Evolutionary conservation across 2,329 filamentous ascomycete species (phyloP).

Genomic region (Aspergillus sp.): DNA sequence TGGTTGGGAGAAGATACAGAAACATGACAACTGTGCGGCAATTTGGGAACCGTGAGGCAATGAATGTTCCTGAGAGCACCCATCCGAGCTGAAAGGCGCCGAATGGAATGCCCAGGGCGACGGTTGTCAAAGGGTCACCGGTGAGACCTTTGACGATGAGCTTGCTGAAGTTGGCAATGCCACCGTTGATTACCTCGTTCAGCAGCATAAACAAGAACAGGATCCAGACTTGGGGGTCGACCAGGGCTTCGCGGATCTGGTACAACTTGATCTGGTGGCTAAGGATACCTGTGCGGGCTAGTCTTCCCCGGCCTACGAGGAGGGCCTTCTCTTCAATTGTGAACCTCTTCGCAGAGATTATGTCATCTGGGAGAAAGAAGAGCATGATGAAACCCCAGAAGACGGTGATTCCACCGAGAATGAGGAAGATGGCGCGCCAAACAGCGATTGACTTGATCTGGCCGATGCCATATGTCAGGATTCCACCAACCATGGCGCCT

Average conservation of each 20-base stretch:
- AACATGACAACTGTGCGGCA: slow-evolving; percentile 55
- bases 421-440: slow-evolving; percentile 48
- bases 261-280: slow-evolving; percentile 50
- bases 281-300: slow-evolving; percentile 39
- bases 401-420: slow-evolving; percentile 47
- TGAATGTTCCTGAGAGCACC: slow-evolving; percentile 53
- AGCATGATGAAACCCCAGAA: slow-evolving; percentile 43
- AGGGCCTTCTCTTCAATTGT: slow-evolving; percentile 46
- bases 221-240: slow-evolving; percentile 48
- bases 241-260: slow-evolving; percentile 50
- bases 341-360: slow-evolving; percentile 45
- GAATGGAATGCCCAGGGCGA: slow-evolving; percentile 55
- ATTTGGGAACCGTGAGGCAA: slow-evolving; percentile 54
- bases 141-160: slow-evolving; percentile 52
- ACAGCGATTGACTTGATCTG: slow-evolving; percentile 44
- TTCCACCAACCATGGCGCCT: slow-evolving; percentile 34
- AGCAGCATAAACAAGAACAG: slow-evolving; percentile 49
- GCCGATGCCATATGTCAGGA: slow-evolving; percentile 38
- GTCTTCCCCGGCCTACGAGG: slow-evolving; percentile 38
- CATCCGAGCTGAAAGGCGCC: slow-evolving; percentile 55
- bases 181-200: slow-evolving; percentile 55
- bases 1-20: slow-evolving; percentile 52
- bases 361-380: slow-evolving; percentile 46
- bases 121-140: slow-evolving; percentile 49
- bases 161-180: slow-evolving; percentile 56